These are phyloP conservation scores for Lotus japonicus DNA, from an alignment of 306 rosid genomes.

Conservation along the genomic window DNA sequence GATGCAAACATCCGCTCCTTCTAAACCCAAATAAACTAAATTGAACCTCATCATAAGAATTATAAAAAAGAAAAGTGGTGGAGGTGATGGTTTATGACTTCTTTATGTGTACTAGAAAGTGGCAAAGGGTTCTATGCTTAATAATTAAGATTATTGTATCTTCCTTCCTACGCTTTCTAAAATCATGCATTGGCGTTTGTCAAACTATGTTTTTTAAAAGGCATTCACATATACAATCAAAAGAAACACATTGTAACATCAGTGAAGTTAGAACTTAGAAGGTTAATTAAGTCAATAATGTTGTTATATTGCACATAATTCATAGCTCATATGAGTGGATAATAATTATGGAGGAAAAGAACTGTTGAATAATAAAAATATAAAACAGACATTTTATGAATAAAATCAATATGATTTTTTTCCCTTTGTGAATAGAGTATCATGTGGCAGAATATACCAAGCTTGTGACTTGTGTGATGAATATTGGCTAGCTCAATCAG, in stretches of 20 bases:
- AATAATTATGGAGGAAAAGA: background rate
- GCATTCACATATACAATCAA: background rate
- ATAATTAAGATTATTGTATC: conserved; percentile 18
- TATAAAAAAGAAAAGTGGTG: conserved; percentile 1
- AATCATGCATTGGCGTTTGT: conserved; percentile 16
- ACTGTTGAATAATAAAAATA: background rate
- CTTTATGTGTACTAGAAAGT: conserved; percentile 23
- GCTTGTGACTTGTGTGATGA: conserved; percentile 30
- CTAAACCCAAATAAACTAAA: background rate
- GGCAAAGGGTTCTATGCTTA: conserved; percentile 14
- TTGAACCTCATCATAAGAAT: conserved; percentile 11
- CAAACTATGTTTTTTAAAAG: conserved; percentile 2
- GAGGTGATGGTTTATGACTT: conserved; percentile 4
- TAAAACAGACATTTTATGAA: background rate
- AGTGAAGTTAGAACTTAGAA: background rate
- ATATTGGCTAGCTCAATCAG: conserved; percentile 13
- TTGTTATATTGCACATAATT: conserved; percentile 7
- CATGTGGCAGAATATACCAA: conserved; percentile 22
- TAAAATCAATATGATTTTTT: background rate
- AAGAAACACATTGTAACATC: background rate
- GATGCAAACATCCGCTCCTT: no score
- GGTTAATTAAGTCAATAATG: conserved; percentile 3
- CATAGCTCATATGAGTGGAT: background rate
- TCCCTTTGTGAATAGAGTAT: background rate
- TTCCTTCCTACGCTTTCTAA: conserved; percentile 18